Evolutionary conservation across 2,329 filamentous ascomycete species (phyloP), one percentile per base, ranked within the genome.

Genomic region (Zasmidium angulare): DNA sequence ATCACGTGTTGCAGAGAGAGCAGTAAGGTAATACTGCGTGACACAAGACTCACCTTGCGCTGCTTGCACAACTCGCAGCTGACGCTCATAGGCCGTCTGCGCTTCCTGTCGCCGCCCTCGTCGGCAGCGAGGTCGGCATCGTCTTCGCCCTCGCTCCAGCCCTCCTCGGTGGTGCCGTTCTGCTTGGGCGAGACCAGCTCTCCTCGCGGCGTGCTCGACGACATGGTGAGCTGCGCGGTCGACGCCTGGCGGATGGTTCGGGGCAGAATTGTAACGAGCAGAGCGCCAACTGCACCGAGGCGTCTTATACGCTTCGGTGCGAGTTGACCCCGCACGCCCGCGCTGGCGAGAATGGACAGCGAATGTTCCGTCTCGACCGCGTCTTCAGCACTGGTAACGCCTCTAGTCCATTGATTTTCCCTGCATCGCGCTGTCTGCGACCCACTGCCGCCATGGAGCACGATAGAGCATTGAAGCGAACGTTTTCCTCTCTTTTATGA

Each of bases 41-140:
- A 46, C 31, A 55, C 19, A 53, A 58, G 23, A 64, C 61, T 76
- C 54, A 91, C 89, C 81, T 93, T 93, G 78, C 90, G 81, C 74
- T 89, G 86, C 76, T 93, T 92, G 79, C 89, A 91, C 53, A 89
- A 81, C 76, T 93, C 90, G 71, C 90, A 84, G 68, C 79, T 82
- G 31, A 84, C 82, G 52, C 67, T 64, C 63, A 67, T 66, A 51
- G 68, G 69, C 26, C 82, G 74, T 71, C 80, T 81, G 61, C 80
- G 79, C 71, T 83, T 83, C 52, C 76, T 72, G 36, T 66, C 70
- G 56, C 66, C 68, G 59, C 73, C 72, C 52, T 67, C 64, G n/a
- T 68, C 70, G 69, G 68, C 70, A n/a, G 68, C 71, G 19, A 21
- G 21, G 26, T 50, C 46, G 31, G 43, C 50, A 17, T 70, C 73